phyloP scores from a whole-genome alignment of 345 rosid species.

The Hirschfeldia incana region DNA sequence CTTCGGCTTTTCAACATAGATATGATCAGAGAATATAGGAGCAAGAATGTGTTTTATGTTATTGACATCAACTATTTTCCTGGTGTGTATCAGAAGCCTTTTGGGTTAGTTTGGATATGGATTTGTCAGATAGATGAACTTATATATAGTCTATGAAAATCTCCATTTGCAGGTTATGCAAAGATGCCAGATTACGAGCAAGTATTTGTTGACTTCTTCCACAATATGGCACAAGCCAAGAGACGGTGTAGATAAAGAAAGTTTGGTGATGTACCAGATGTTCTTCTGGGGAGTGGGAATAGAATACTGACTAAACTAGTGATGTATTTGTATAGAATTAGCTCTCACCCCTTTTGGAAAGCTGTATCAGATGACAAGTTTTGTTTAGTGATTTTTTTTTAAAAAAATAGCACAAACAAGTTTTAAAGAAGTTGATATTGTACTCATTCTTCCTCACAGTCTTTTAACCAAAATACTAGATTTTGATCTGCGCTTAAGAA shows the following conservation, averaged over 20 bases:
- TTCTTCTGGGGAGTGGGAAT: not conserved
- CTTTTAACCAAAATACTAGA: too few relatives aligned
- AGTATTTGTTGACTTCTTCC: slow-evolving; percentile 79
- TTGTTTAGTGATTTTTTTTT: not conserved
- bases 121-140: not conserved
- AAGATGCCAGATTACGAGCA: slow-evolving; percentile 89
- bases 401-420: not conserved
- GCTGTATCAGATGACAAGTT: slow-evolving; percentile 27
- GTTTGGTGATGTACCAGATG: not conserved
- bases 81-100: slow-evolving; percentile 38
- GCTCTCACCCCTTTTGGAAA: slow-evolving; percentile 19
- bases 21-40: slow-evolving; percentile 83
- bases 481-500: too few relatives aligned
- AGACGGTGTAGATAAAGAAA: slow-evolving; percentile 35
- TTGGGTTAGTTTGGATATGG: not conserved
- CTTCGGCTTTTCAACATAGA: slow-evolving; percentile 88
- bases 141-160: not conserved
- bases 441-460: too few relatives aligned
- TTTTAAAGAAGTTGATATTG: not conserved
- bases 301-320: slow-evolving; percentile 25
- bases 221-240: slow-evolving; percentile 47
- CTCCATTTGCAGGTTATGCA: slow-evolving; percentile 67
- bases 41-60: slow-evolving; percentile 68
- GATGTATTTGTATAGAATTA: slow-evolving; percentile 33
- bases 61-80: slow-evolving; percentile 97